Base-by-base conservation (phyloP, 176 grass and related monocot species). In the Raddia guianensis region DNA sequence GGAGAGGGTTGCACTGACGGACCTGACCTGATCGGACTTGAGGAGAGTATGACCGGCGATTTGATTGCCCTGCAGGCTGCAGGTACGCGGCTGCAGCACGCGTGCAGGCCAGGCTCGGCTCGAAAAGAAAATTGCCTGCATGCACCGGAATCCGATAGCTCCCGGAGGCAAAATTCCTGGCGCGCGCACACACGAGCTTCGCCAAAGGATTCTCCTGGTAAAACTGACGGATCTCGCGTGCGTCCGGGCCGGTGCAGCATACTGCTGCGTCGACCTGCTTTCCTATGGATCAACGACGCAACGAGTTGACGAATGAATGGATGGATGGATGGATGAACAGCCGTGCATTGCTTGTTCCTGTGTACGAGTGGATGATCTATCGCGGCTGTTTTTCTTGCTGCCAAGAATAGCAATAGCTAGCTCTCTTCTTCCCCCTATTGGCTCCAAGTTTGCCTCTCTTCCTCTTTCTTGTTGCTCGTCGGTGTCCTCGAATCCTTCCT, bases 41-140 rank as follows among this genome's bases (percentile, higher is more conserved):
- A 53, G 8, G 13, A 9, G 10, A 27, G 48, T 21, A 9, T 37
- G 8, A 56, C 77, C 49, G 48, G 66, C 43, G 79, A 71, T 68
- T 32, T 53, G 63, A 60, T 81, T 8, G 12, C 64, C 63, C 54
- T 60, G 60, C 4, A 10, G 13, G 55, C 56, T 66, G 76, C 51
- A 47, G 60, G 61, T 27, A 4, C 2, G 27, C 48, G 1, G 12
- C 59, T 18, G 43, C 49, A 9, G 70, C 86, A 57, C 34, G 67
- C 66, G 60, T 50, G 80, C 45, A 5, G 75, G 37, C 20, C 16
- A 4, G 53, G 34, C 37, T 55, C 2, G 42, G n/a, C 37, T 55
- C 49, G 48, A 66, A 68, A 70, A 63, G 63, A 76, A 49, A 72
- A 57, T 76, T 75, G 70, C 82, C 82, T 85, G 87, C 57, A 21